Evolutionary conservation across 371 early-diverging fungal species (phyloP), one percentile per base, ranked within the genome.

Genomic region (Circinella minor): DNA sequence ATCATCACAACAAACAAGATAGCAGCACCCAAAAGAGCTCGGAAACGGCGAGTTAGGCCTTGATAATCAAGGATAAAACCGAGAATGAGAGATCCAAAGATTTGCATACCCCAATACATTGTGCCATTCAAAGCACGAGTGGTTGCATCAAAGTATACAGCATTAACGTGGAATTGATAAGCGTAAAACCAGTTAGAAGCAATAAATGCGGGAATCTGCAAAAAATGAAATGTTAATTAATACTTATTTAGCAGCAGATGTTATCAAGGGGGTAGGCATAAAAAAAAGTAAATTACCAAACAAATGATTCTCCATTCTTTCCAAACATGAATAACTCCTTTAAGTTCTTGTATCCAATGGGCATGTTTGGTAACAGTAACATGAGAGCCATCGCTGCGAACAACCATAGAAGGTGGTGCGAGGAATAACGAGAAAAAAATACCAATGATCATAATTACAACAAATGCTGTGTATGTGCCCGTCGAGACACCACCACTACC

Each of bases 131-230:
- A 81, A 1, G 81, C 81, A 55, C 92, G 82, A 8, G 91, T 85
- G 36, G 89, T 85, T 47, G 82, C 68, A 55, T 83, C 81, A 71
- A 92, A 92, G 68, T 85, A 85, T 54, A 80, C 65, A 9, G 78
- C 81, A 37, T 81, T 81, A 13, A 81, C 59, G 57, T 76, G 71
- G 51, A 81, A 81, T 54, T 92, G 92, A 75, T 92, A 93, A 17
- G 90, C 81, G 77, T 92, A 93, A 80, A 91, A 86, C 85, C 90
- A 92, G 72, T 93, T 93, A 70, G 91, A 90, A 27, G 91, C 80
- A 64, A 92, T 81, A 76, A 90, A 92, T 74, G 92, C 79, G 20
- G 93, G 93, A 17, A 90, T 63, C 59, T 65, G 47, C 27, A 27
- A 17, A n/a, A n/a, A 18, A 18, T 63, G n/a, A 13, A 13, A 20